phyloP scores from a whole-genome alignment of 495 filamentous ascomycete genomes.

The Xylaria acuta region DNA sequence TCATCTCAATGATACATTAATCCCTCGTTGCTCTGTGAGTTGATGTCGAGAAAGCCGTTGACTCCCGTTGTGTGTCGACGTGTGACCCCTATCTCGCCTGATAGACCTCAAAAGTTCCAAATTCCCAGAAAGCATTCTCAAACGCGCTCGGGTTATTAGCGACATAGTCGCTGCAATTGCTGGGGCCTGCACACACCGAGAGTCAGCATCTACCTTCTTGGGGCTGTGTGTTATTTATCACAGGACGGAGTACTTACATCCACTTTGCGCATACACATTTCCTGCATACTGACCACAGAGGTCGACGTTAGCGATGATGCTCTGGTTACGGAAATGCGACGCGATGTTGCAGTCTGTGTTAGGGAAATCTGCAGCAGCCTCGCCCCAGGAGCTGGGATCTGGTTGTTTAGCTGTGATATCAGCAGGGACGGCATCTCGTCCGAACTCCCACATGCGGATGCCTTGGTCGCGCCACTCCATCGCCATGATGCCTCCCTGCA shows the following conservation, averaged over 20 bases:
- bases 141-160: slow-evolving; percentile 68
- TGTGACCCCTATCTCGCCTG: slow-evolving; percentile 33
- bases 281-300: slow-evolving; percentile 74
- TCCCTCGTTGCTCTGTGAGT: neutral
- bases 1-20: slow-evolving; percentile 1
- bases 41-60: neutral
- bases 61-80: neutral
- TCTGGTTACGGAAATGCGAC: slow-evolving; percentile 65
- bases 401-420: slow-evolving; percentile 60
- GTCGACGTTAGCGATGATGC: slow-evolving; percentile 72
- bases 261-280: slow-evolving; percentile 45
- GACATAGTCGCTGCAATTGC: slow-evolving; percentile 66
- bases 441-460: slow-evolving; percentile 70
- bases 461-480: slow-evolving; percentile 66
- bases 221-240: neutral
- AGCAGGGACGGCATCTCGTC: slow-evolving; percentile 52
- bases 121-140: slow-evolving; percentile 68
- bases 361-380: slow-evolving; percentile 63
- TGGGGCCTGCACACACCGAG: slow-evolving; percentile 40
- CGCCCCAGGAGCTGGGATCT: slow-evolving; percentile 65
- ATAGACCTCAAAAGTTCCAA: slow-evolving; percentile 70
- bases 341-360: slow-evolving; percentile 65
- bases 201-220: slow-evolving; percentile 34
- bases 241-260: slow-evolving; percentile 49
- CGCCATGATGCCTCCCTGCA: slow-evolving; percentile 66